Evolutionary conservation across 768 basidiomycete genomes (phyloP), one percentile per base, ranked within the genome.

Genomic region (Artomyces pyxidatus): DNA sequence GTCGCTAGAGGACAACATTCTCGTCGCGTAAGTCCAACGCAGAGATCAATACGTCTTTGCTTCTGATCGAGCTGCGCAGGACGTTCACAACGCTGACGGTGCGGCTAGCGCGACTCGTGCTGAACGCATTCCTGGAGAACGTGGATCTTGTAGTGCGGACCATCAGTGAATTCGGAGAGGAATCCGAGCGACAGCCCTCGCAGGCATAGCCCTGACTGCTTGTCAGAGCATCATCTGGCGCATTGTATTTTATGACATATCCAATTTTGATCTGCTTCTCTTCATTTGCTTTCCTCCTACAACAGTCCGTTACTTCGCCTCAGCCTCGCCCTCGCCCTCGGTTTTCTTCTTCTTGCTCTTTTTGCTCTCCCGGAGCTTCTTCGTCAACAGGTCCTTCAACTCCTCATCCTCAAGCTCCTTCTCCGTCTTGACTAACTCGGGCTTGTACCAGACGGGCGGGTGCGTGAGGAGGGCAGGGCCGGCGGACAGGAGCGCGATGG

Each of bases 371-470:
- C 95, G 78, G 56, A 99, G 67, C 58, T 80, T 85, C 65, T 83
- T 81, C 39, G 83, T 71, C 51, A 98, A 68, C 22, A 89, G 71
- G 25, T 78, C 73, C 71, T 93, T 92, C 57, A 93, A 67, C 58
- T 87, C 89, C 58, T 86, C 84, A 57, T 97, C 91, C 65, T 89
- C 80, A 51, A 98, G 71, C 65, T 90, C 81, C 67, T 92, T 92
- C 54, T 88, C 86, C 1, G 88, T 82, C 75, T 89, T 88, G 58
- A 96, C 77, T 49, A 95, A 74, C 61, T 94, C 93, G 27, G 88
- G 76, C 61, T 90, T 88, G 74, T 93, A 98, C 95, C 92, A 98
- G 26, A 82, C 60, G 11, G 96, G 90, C 9, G 88, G 81, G 52
- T 88, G 85, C 11, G 90, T 90, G 67, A 99, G 78, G 55, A 97